Base-by-base conservation (phyloP, 169 alveolate species). In the Plasmodium gonderi region DNA sequence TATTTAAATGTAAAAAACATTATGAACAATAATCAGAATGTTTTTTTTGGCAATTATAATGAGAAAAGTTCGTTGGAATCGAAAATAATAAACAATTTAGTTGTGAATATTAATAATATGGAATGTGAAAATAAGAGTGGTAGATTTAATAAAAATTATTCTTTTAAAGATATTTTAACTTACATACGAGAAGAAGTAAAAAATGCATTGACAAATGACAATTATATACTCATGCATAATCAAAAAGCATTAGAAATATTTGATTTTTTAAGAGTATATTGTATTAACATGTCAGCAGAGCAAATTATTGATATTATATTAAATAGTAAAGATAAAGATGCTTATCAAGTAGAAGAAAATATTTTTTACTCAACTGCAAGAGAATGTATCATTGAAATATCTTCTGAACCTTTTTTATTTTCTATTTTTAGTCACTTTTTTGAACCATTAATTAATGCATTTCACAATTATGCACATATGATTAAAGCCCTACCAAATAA, bases 401-500 rank as follows among this genome's bases (percentile, higher is more conserved):
- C 92, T 29, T 54, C 85, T 1, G 92, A 85, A 20, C 92, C 92
- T 33, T 85, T 85, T 54, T 60, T 51, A 33, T 85, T 75, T 17
- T 74, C 78, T 9, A 85, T 85, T 14, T 85, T 85, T 54, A 74
- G 79, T 75, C 79, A 85, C 47, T 54, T 85, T 14, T 85, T 85
- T 60, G 92, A 85, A 33, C 87, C 92, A 14, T 75, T 85, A 85
- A 85, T 85, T 51, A 72, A 85, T 17, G 65, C 89, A 17, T 78
- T 85, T 75, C 92, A 85, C 68, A 85, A 85, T 75, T 85, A 85
- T 75, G 87, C 29, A 26, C 77, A 85, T n/a, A 74, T 51, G 77
- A 74, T 85, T 54, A 85, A 76, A 29, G 29, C 29, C 4, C 7
- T 76, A 12, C 87, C 92, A 17, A 33, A 17, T 11, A 54, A 85